Evolutionary conservation across 2,329 filamentous ascomycete species (phyloP), one percentile per base, ranked within the genome.

Genomic region (Aspergillus pseudoviridinutans): DNA sequence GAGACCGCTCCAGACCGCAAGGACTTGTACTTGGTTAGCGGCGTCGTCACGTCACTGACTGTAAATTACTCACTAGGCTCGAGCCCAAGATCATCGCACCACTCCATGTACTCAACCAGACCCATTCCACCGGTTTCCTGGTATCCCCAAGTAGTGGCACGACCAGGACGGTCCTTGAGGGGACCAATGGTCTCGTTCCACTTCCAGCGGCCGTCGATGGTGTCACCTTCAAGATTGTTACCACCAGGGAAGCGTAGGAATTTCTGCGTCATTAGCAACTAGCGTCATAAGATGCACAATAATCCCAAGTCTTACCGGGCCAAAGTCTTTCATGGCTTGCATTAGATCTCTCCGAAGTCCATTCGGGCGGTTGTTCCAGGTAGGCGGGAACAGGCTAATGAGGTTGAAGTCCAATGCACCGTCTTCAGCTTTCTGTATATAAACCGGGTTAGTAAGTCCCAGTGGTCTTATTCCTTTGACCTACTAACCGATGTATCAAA

Each of bases 141-240:
- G 58, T 80, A 80, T 24, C 67, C 62, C 78, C 78, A 80, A 17
- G 77, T 74, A 9, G 66, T 68, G 9, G 64, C 61, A 24, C 64
- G 64, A 4, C 80, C 79, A 14, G 78, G 76, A 8, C 80, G 76
- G 57, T 80, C 71, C 42, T 73, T 77, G 20, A 82, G 68, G 0
- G 79, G 78, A 1, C 80, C 80, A 52, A 80, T 74, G 0, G 79
- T 80, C 56, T 82, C 75, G 56, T 81, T 81, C 81, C 81, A 83
- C 57, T 79, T 78, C 79, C 78, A 80, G 9, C 72, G 67, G 25
- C 66, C 65, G 20, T 67, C 61, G 24, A 73, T 62, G 49, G 67
- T 70, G 17, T 68, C 58, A 14, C 78, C 78, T 59, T 80, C 78
- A 1, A 80, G 63, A 67, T 81, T 82, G 65, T 82, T 82, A 27